These are phyloP conservation scores for Williopsis jadinii DNA, from an alignment of 1,139 yeast species.

Conservation along the genomic window DNA sequence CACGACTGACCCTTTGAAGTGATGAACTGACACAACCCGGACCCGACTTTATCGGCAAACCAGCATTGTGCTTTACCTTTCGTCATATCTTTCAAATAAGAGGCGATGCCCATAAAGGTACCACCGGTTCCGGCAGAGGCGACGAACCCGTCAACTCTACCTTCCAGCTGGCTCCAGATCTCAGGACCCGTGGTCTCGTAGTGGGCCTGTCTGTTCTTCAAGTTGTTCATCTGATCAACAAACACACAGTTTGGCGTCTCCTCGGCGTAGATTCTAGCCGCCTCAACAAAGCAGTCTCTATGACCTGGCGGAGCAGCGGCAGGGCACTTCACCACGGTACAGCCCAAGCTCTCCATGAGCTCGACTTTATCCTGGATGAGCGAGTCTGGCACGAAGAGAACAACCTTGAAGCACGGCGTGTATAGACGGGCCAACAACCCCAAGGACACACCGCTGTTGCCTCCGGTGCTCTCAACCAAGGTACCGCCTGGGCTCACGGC, in stretches of 20 bases:
- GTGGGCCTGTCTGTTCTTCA: constrained; percentile 17
- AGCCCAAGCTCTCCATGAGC: constrained; percentile 14
- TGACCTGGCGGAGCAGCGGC: constrained; percentile 12
- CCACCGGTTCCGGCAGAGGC: constrained; percentile 21
- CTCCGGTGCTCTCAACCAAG: constrained; percentile 32
- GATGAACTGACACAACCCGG: constrained; percentile 16
- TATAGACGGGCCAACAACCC: constrained; percentile 15
- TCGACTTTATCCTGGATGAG: constrained; percentile 14
- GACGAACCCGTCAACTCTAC: constrained; percentile 18
- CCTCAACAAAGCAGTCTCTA: constrained; percentile 14
- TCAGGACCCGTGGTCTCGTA: constrained; percentile 19
- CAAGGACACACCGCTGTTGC: constrained; percentile 20
- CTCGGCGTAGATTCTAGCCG: constrained; percentile 13
- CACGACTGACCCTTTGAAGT: constrained; percentile 14
- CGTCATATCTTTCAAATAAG: constrained; percentile 12
- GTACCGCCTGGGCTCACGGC: constrained; percentile 47
- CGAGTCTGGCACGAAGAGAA: constrained; percentile 18
- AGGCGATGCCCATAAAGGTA: constrained; percentile 18
- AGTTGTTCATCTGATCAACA: constrained; percentile 19
- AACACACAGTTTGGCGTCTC: constrained; percentile 13
- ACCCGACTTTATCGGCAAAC: constrained; percentile 18
- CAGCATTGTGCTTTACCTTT: constrained; percentile 11
- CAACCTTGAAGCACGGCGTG: constrained; percentile 18
- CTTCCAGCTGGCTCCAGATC: constrained; percentile 18
- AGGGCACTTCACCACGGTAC: constrained; percentile 13